A percentile compares a stretch with the other conserved stretches of the same genome.
Conservation (phyloP, 2,329 filamentous ascomycete species). For the Stemphylium lycopersici region DNA sequence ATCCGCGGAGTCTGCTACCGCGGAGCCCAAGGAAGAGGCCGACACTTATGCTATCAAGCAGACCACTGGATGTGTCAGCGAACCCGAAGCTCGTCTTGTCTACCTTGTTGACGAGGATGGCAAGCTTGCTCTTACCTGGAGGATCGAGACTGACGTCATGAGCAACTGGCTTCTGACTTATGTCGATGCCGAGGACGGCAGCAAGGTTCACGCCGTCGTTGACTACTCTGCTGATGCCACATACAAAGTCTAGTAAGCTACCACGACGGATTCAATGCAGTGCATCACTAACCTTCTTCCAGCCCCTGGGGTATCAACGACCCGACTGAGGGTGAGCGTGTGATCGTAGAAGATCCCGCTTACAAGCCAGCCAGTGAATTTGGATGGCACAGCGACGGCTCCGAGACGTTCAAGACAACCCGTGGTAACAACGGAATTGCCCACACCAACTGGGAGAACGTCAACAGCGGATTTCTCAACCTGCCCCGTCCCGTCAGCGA, state of each 20-base stretch:
- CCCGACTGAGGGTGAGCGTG: constrained; percentile 57
- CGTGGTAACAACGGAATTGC: constrained; percentile 66
- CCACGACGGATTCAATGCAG: neutral
- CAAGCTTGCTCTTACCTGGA: constrained; percentile 60
- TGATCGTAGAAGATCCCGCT: constrained; percentile 57
- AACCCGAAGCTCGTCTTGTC: constrained; percentile 62
- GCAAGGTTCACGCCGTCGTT: constrained; percentile 60
- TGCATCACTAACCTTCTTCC: constrained; percentile 10
- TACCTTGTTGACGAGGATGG: constrained; percentile 60
- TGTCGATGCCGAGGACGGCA: constrained; percentile 58
- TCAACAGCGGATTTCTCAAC: constrained; percentile 52
- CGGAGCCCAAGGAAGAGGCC: constrained; percentile 45
- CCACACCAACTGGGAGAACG: constrained; percentile 56
- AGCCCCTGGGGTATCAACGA: constrained; percentile 60
- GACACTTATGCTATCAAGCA: constrained; percentile 56
- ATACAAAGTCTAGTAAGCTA: constrained; percentile 60
- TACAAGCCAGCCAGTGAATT: constrained; percentile 56
- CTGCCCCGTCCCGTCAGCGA: constrained; percentile 58
- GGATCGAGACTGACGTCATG: constrained; percentile 63
- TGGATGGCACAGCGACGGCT: constrained; percentile 60
- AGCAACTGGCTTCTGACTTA: constrained; percentile 67
- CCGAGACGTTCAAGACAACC: constrained; percentile 58
- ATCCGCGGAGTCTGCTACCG: constrained; percentile 49
- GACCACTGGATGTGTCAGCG: constrained; percentile 56
- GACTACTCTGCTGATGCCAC: constrained; percentile 64